These are phyloP conservation scores for Penicillium rolfsii DNA, from an alignment of 2,329 filamentous ascomycete species.

Conservation along the genomic window DNA sequence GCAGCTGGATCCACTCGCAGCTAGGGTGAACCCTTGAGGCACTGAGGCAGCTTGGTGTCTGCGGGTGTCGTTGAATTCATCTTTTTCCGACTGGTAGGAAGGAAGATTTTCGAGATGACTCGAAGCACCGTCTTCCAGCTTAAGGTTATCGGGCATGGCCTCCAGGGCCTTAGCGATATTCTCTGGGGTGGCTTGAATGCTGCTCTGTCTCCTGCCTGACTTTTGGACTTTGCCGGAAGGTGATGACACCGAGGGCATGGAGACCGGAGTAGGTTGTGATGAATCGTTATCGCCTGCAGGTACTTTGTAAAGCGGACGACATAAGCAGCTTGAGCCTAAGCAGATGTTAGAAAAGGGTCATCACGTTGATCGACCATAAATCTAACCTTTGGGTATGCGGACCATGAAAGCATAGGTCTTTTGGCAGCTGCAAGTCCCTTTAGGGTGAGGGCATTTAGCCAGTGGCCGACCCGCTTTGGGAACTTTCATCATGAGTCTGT, in stretches of 20 bases:
- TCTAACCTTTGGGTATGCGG: slow-evolving; percentile 48
- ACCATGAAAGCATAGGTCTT: slow-evolving; percentile 51
- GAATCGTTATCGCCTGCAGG: slow-evolving; percentile 24
- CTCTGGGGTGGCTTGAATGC: slow-evolving; percentile 39
- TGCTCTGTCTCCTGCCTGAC: slow-evolving; percentile 37
- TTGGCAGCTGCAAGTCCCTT: slow-evolving; percentile 47
- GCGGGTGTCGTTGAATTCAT: slow-evolving; percentile 6
- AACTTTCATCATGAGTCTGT: slow-evolving; percentile 55
- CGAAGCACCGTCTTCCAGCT: slow-evolving; percentile 24
- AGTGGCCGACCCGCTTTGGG: slow-evolving; percentile 53
- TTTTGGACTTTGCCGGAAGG: slow-evolving; percentile 43
- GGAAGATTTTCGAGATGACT: slow-evolving; percentile 17
- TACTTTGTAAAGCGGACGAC: slow-evolving; percentile 47
- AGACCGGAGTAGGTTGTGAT: slow-evolving; percentile 19
- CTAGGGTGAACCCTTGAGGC: not conserved
- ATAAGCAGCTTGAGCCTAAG: slow-evolving; percentile 46
- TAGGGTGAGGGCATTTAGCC: slow-evolving; percentile 52
- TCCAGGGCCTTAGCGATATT: slow-evolving; percentile 41
- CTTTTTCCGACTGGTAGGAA: slow-evolving; percentile 12
- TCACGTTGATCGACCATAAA: not conserved
- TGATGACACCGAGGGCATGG: slow-evolving; percentile 28
- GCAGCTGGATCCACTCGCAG: slow-evolving; percentile 25
- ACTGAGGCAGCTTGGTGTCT: not conserved
- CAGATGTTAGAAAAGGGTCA: slow-evolving; percentile 17
- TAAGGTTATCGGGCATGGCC: slow-evolving; percentile 32